These are phyloP conservation scores for Teunomyces lycoperdinae DNA, from an alignment of 805 yeast species.

Conservation along the genomic window DNA sequence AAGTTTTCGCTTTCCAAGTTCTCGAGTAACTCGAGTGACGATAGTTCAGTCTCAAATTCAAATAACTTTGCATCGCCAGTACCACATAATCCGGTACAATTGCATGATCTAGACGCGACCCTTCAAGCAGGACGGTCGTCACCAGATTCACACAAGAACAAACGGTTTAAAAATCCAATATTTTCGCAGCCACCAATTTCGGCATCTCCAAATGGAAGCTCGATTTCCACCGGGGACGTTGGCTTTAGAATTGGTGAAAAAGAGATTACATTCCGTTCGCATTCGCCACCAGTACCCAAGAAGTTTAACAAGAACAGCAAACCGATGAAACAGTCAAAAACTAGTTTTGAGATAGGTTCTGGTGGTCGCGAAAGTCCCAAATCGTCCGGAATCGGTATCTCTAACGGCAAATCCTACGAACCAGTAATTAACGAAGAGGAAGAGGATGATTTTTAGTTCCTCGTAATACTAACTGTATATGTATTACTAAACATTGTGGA, in stretches of 20 bases:
- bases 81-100: slow-evolving; percentile 5
- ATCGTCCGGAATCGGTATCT: neutral
- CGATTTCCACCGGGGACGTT: neutral
- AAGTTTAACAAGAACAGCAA: slow-evolving; percentile 15
- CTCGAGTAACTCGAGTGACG: slow-evolving; percentile 39
- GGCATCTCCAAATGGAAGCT: neutral
- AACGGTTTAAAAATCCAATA: slow-evolving; percentile 8
- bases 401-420: slow-evolving; percentile 7
- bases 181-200: slow-evolving; percentile 1
- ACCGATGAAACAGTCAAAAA: slow-evolving; percentile 9
- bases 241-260: slow-evolving; percentile 1
- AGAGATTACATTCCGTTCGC: slow-evolving; percentile 14
- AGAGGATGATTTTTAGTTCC: slow-evolving; percentile 7
- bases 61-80: slow-evolving; percentile 9
- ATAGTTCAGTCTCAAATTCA: slow-evolving; percentile 19
- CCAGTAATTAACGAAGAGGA: slow-evolving; percentile 18
- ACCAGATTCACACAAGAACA: slow-evolving; percentile 11
- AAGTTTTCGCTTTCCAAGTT: slow-evolving; percentile 31
- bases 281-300: slow-evolving; percentile 26
- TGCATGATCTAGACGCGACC: slow-evolving; percentile 3
- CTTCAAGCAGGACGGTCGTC: slow-evolving; percentile 8
- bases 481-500: too few relatives aligned
- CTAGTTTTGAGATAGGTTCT: slow-evolving; percentile 7
- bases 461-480: too few relatives aligned
- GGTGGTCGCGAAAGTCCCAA: neutral